phyloP scores from a whole-genome alignment of 495 filamentous ascomycete genomes.

The Pyrenula aspistea region DNA sequence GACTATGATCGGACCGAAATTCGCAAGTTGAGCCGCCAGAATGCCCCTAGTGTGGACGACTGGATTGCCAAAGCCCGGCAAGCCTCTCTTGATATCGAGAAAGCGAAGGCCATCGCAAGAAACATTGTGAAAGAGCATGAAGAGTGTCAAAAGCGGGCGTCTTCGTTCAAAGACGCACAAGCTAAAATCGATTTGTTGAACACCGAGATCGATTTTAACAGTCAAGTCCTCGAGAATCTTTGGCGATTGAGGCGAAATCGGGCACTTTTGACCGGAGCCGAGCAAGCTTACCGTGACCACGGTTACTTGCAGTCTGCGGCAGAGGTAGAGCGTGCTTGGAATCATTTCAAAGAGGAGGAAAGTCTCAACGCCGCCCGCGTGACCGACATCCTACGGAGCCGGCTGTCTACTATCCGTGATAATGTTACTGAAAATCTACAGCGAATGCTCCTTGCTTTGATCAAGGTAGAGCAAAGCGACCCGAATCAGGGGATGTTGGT shows the following conservation, averaged over 20 bases:
- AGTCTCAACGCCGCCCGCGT: not conserved
- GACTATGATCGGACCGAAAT: constrained; percentile 46
- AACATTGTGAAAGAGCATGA: constrained; percentile 65
- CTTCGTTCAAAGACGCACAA: constrained; percentile 49
- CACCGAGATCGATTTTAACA: constrained; percentile 67
- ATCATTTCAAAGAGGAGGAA: not conserved
- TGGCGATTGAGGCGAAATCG: constrained; percentile 28
- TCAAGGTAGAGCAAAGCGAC: not conserved
- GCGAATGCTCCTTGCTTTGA: not conserved
- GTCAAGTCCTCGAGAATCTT: constrained; percentile 54
- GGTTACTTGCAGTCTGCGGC: constrained; percentile 37
- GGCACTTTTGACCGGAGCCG: constrained; percentile 34
- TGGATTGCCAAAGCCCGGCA: constrained; percentile 78
- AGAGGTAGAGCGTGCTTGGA: constrained; percentile 29
- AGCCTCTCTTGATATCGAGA: constrained; percentile 70
- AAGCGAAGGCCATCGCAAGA: constrained; percentile 56
- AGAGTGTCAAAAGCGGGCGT: constrained; percentile 44
- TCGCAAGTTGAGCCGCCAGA: constrained; percentile 56
- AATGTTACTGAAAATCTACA: not conserved
- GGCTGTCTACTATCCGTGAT: not conserved
- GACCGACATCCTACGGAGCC: not conserved
- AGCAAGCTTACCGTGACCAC: constrained; percentile 31
- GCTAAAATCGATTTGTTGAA: constrained; percentile 59
- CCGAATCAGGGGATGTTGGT: not conserved
- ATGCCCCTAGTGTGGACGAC: constrained; percentile 62